Evolutionary conservation across 805 yeast genomes (phyloP), one percentile per base, ranked within the genome.

Genomic region (Ogataea ramenticola): DNA sequence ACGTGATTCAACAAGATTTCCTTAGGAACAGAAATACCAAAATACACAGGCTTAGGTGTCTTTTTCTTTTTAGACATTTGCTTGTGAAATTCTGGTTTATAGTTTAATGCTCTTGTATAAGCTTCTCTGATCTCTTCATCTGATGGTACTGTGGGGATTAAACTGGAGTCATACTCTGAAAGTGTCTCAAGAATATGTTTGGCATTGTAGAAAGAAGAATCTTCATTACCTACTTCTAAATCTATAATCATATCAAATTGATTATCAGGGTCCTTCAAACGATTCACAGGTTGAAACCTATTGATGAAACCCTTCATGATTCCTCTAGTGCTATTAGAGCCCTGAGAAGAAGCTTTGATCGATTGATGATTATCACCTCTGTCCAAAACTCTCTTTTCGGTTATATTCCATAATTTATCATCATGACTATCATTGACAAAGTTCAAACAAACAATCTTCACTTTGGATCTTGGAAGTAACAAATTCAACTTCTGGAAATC

Each of bases 351-450:
- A 4, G 68, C 71, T 50, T 82, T 79, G 33, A 93, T 86, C 2
- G 90, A 79, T 59, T 86, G 96, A 59, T 93, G 99, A 49, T 86
- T 82, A 55, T 89, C 89, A 2, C 96, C 97, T 52, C 99, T 72
- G 2, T 57, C 56, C 6, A 69, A 40, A 0, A 91, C 83, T 44
- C 97, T 70, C 0, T 66, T 59, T 9, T 66, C 61, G 0, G 96
- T 86, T 0, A 79, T 46, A 2, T 67, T 51, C 74, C 78, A 74
- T 1, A 80, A 52, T 5, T 61, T 52, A 4, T 62, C 49, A 36
- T 57, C 54, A 4, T 49, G 45, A 6, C 40, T 40, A 8, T 49
- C 35, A 0, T 75, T 71, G 8, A 81, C 61, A 57, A 86, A 91
- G 49, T 88, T 80, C 39, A 90, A 57, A 21, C 87, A 86, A 26